These are phyloP conservation scores for Akanthomyces uredinophilus DNA, from an alignment of 2,329 filamentous ascomycete genomes.

Conservation along the genomic window DNA sequence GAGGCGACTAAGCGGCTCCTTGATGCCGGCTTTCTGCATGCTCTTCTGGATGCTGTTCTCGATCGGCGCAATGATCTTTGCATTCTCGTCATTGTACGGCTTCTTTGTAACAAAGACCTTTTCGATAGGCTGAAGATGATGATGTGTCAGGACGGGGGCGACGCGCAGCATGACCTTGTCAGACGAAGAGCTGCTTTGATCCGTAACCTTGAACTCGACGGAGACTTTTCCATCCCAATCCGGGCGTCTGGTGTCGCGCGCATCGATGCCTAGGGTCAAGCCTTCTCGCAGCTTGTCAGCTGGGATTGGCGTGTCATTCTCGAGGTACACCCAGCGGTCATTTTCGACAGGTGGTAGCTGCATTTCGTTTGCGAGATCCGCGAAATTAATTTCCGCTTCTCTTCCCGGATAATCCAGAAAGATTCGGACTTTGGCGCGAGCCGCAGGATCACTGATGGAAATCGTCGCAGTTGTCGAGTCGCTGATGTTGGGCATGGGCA, in stretches of 20 bases:
- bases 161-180: conserved; percentile 28
- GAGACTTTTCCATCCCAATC: conserved; percentile 27
- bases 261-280: conserved; percentile 33
- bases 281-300: conserved; percentile 21
- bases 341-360: not conserved
- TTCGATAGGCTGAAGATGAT: conserved; percentile 29
- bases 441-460: not conserved
- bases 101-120: conserved; percentile 21
- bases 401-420: not conserved
- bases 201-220: conserved; percentile 27
- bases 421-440: not conserved
- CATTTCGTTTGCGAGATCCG: too few species aligned
- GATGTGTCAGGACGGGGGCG: conserved; percentile 34
- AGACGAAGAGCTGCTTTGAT: conserved; percentile 14
- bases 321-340: not conserved
- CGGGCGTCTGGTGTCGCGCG: conserved; percentile 23
- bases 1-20: conserved; percentile 20
- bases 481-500: not conserved
- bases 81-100: not conserved
- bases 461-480: not conserved
- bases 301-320: not conserved
- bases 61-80: not conserved
- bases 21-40: not conserved
- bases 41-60: not conserved
- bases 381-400: not conserved